Percentiles rank a stretch among this genome's conserved stretches.
Conservation (phyloP, 441 rosid genomes). For the Pelargonium fulgidum region DNA sequence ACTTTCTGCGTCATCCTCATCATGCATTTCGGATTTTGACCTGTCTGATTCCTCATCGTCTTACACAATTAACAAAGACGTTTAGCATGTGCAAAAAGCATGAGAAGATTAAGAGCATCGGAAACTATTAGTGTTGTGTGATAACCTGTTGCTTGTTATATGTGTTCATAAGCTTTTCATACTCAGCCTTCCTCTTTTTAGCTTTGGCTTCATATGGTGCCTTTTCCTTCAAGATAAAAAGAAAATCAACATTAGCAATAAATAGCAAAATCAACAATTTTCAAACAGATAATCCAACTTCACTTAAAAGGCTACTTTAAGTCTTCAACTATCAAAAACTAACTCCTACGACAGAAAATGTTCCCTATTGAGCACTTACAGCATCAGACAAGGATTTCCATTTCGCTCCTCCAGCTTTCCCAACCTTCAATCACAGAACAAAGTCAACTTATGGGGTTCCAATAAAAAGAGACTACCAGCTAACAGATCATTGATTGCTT, state of each 20-base stretch:
- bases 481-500: slow-evolving; percentile 4
- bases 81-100: slow-evolving; percentile 13
- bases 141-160: slow-evolving; percentile 54
- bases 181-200: slow-evolving; percentile 21
- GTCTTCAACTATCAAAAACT: not conserved
- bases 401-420: slow-evolving; percentile 64
- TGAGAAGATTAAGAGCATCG: slow-evolving; percentile 9
- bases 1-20: slow-evolving; percentile 45
- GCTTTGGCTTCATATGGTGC: slow-evolving; percentile 27
- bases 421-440: slow-evolving; percentile 43
- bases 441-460: slow-evolving; percentile 11
- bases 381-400: slow-evolving; percentile 58
- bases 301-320: not conserved
- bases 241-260: not conserved
- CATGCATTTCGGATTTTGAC: slow-evolving; percentile 48
- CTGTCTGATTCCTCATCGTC: slow-evolving; percentile 49
- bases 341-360: not conserved
- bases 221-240: slow-evolving; percentile 17
- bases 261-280: not conserved
- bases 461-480: not conserved
- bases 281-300: not conserved
- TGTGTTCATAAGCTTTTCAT: slow-evolving; percentile 26
- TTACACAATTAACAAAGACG: slow-evolving; percentile 28
- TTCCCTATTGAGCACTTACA: slow-evolving; percentile 31
- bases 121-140: not conserved